Base-by-base conservation (phyloP, 345 rosid species). In the Brassica rapa region DNA sequence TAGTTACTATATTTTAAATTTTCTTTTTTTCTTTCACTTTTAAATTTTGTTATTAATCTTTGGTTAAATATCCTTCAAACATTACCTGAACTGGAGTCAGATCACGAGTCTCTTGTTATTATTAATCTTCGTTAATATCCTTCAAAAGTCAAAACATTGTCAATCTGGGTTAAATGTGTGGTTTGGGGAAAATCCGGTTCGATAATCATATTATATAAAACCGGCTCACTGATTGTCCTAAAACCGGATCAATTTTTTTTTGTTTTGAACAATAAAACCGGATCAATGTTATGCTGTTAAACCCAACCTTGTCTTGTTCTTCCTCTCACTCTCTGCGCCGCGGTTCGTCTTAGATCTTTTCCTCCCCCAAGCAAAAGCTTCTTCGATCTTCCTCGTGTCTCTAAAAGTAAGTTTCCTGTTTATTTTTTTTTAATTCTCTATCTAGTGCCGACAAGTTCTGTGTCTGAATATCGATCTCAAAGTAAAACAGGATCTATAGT, bases 241-340 rank as follows among this genome's bases (percentile, higher is more conserved):
- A 53, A 67, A 1, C 16, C 79, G 79, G 73, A 46, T 51, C 62
- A 15, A 27, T 35, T 35, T 35, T 19, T 29, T 30, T 1, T 5
- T 25, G 23, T 12, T 0, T 49, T 68, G 21, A 19, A 19, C 21
- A 19, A 19, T 19, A 19, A 46, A 65, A 0, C n/a, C 78, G 78
- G 72, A 49, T 68, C 61, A 27, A 25, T 3, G 29, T 5, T 5
- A 1, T 6, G 46, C 5, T 4, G 43, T 4, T 70, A 70, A 70
- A 70, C 71, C 65, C 24, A 77, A 37, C 66, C 66, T 71, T 70
- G 21, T 30, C 19, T 41, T 72, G 15, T 35, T 49, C 82, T 46
- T 78, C 73, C 8, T 72, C 8, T 72, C 68, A n/a, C 41, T 21
- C 72, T 4, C 43, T 29, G 43, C 72, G 72, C 72, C 62, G 72